Conservation (phyloP, 306 rosid genomes). For the Corylus americana region DNA sequence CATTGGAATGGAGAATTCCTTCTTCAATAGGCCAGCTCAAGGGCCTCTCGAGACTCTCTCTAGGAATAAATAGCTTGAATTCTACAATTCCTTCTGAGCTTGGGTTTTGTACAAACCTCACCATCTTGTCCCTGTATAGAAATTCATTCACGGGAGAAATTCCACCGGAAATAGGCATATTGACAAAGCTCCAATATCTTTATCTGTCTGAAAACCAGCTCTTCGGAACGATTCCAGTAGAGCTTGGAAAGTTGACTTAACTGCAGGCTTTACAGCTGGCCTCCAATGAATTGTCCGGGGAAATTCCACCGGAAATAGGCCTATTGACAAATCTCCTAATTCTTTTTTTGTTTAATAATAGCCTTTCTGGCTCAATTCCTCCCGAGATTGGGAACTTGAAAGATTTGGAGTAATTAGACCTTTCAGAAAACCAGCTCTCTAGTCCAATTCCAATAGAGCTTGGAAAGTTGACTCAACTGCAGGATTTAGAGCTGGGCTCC, state of each 20-base stretch:
- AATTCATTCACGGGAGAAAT: constrained; percentile 46
- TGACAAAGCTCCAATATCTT: no score
- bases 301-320: constrained; percentile 45
- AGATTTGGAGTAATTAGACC: constrained; percentile 37
- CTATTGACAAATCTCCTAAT: not conserved
- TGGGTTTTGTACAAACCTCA: constrained; percentile 53
- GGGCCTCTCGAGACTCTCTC: constrained; percentile 41
- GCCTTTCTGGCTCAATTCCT: constrained; percentile 38
- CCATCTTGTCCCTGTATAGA: constrained; percentile 35
- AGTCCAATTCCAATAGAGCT: constrained; percentile 48
- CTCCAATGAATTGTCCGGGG: no score
- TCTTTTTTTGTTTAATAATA: no score
- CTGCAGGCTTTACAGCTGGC: no score
- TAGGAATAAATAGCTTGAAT: constrained; percentile 32
- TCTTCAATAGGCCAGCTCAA: constrained; percentile 22
- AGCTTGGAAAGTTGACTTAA: no score
- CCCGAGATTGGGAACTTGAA: constrained; percentile 38
- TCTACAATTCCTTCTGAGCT: constrained; percentile 60
- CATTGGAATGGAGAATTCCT: no score
- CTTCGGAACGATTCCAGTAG: no score
- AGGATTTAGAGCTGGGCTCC: constrained; percentile 18
- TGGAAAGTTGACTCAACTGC: constrained; percentile 21
- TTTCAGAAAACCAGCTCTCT: constrained; percentile 42
- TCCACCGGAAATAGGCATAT: constrained; percentile 47
- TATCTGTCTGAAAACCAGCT: no score